These are phyloP conservation scores for Elsinoe arachidis DNA, from an alignment of 2,329 filamentous ascomycete genomes.

Conservation along the genomic window DNA sequence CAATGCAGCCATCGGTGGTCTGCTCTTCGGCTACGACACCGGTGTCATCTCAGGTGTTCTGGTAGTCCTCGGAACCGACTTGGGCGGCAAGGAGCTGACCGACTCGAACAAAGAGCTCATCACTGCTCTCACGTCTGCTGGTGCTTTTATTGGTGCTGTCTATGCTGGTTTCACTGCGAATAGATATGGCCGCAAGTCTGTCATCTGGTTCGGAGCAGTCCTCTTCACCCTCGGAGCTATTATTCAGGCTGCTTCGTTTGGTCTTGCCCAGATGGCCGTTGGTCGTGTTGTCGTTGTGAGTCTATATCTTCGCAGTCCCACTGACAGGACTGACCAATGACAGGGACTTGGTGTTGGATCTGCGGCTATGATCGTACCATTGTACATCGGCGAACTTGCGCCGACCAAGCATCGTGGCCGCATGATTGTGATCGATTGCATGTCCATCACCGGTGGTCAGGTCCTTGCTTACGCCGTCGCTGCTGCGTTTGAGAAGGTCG, in stretches of 20 bases:
- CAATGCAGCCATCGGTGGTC: background rate
- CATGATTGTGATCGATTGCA: conserved; percentile 43
- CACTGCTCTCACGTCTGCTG: conserved; percentile 44
- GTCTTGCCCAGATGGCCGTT: conserved; percentile 37
- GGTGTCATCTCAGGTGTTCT: conserved; percentile 40
- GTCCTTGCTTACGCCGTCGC: conserved; percentile 26
- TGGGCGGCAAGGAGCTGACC: conserved; percentile 31
- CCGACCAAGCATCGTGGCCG: conserved; percentile 42
- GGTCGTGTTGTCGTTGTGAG: conserved; percentile 38
- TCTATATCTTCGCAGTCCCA: too few relatives aligned
- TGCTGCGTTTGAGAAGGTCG: conserved; percentile 28
- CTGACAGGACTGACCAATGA: too few relatives aligned
- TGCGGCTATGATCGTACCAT: conserved; percentile 36
- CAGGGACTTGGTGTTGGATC: conserved; percentile 39
- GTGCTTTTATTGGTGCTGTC: conserved; percentile 38
- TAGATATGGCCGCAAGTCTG: conserved; percentile 33
- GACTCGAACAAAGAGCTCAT: conserved; percentile 43
- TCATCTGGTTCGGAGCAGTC: conserved; percentile 34
- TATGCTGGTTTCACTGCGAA: conserved; percentile 27
- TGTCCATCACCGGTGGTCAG: conserved; percentile 30
- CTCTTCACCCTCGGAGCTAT: conserved; percentile 34
- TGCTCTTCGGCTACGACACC: conserved; percentile 32
- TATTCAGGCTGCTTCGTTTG: conserved; percentile 23
- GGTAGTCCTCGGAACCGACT: conserved; percentile 32
- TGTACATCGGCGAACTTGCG: conserved; percentile 45